Percentiles rank a stretch among this genome's conserved stretches.
phyloP scores from a whole-genome alignment of 2,329 filamentous ascomycete species.

The Aspergillus sp. region DNA sequence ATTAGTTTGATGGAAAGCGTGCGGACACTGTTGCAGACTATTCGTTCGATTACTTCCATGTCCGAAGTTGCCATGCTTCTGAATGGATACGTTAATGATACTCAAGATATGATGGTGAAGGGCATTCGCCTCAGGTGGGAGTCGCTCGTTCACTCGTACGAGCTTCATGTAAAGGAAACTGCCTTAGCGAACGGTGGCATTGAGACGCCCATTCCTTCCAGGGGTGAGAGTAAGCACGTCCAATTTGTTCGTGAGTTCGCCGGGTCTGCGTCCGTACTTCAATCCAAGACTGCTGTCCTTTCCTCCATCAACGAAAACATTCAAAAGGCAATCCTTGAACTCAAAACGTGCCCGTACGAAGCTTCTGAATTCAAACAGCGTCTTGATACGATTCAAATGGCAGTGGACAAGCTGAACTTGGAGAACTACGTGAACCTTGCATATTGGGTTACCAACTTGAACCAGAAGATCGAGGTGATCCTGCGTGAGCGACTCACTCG shows the following conservation, averaged over 20 bases:
- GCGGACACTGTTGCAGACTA: slow-evolving; percentile 83
- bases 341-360: slow-evolving; percentile 78
- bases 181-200: slow-evolving; percentile 53
- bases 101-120: slow-evolving; percentile 72
- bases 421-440: slow-evolving; percentile 92
- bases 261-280: slow-evolving; percentile 73
- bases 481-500: slow-evolving; percentile 74
- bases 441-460: slow-evolving; percentile 82
- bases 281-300: slow-evolving; percentile 75
- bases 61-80: slow-evolving; percentile 78
- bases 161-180: slow-evolving; percentile 67
- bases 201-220: slow-evolving; percentile 49
- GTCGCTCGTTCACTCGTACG: slow-evolving; percentile 94
- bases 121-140: slow-evolving; percentile 92
- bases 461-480: slow-evolving; percentile 71
- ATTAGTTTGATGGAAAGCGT: slow-evolving; percentile 98
- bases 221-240: slow-evolving; percentile 82
- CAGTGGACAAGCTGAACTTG: slow-evolving; percentile 91
- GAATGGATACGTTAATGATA: slow-evolving; percentile 85
- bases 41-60: slow-evolving; percentile 76
- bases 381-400: slow-evolving; percentile 77
- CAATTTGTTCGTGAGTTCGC: slow-evolving; percentile 95
- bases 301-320: slow-evolving; percentile 69
- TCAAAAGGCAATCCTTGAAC: slow-evolving; percentile 72
- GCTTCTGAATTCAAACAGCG: slow-evolving; percentile 68